Evolutionary conservation across 169 alveolate genomes (phyloP), one percentile per base, ranked within the genome.

Genomic region (Perkinsus olseni): DNA sequence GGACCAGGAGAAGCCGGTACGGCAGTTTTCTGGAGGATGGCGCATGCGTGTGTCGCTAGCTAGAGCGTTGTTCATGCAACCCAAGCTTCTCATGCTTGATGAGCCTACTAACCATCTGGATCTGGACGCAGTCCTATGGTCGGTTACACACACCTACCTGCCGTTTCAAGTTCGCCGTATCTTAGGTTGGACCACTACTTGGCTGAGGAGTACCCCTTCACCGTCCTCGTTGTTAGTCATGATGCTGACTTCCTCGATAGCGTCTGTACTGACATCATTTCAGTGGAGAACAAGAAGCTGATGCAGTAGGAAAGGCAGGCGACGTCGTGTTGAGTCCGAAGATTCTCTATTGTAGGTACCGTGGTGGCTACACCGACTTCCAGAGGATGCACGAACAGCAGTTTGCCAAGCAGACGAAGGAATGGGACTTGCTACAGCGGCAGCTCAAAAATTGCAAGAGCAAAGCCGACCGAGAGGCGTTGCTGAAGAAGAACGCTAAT

Each of bases 31-130:
- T 38, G 98, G 98, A 51, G 98, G 97, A 20, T 96, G 97, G 97
- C 94, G 96, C 74, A 96, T 96, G 97, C 94, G 96, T 62, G 94
- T 96, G 39, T 96, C 97, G 40, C 94, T 96, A 39, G 97, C 97
- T 82, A 96, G 96, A 92, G 97, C 97, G 39, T 95, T 96, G 36
- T 96, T 98, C 96, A 96, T 96, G 93, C 97, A 98, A 95, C 99
- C 99, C 31, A 99, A 99, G 94, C 97, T 98, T 91, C 94, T 98
- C 51, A 96, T 98, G 94, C 95, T 98, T 96, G 99, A 98, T 94
- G 99, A 98, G 96, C 99, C 99, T 31, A 98, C 99, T 28, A 98
- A 98, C 95, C 99, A 98, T 94, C 96, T 98, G 94, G 99, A 98
- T 96, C 96, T 98, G 82, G 99, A 98, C 95, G 99, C 99, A n/a